phyloP scores from a whole-genome alignment of 2,329 filamentous ascomycete species.

The Fusarium brevicatenulatum region DNA sequence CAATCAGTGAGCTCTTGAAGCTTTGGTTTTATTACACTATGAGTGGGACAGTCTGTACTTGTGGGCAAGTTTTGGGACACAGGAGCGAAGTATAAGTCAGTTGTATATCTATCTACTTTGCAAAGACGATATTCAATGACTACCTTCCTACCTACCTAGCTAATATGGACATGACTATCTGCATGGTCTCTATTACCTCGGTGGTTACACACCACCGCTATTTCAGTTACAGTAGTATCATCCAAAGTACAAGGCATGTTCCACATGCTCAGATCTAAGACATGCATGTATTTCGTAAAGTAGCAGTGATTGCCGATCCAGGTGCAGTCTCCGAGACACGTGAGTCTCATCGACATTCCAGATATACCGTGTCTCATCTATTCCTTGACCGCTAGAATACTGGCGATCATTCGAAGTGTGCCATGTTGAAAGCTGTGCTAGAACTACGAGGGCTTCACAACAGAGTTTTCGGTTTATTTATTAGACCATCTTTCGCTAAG shows the following conservation, averaged over 20 bases:
- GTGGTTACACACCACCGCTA: neutral
- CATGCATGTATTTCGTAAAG: neutral
- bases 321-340: slow-evolving; percentile 18
- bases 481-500: neutral
- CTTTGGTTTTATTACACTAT: neutral
- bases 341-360: slow-evolving; percentile 29
- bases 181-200: neutral
- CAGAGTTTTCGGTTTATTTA: neutral
- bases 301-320: neutral
- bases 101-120: slow-evolving; percentile 15
- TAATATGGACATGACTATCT: neutral
- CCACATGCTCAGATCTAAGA: slow-evolving; percentile 8
- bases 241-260: neutral
- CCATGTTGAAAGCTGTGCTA: neutral
- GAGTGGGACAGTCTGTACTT: neutral
- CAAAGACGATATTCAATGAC: neutral
- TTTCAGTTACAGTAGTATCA: neutral
- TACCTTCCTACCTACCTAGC: neutral
- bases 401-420: neutral
- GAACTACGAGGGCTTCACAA: neutral
- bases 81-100: neutral
- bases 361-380: neutral
- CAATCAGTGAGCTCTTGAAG: neutral
- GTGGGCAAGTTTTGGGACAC: neutral
- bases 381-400: slow-evolving; percentile 7